Conservation (phyloP, 139 green algal genomes). For the Picochlorum sp. region DNA sequence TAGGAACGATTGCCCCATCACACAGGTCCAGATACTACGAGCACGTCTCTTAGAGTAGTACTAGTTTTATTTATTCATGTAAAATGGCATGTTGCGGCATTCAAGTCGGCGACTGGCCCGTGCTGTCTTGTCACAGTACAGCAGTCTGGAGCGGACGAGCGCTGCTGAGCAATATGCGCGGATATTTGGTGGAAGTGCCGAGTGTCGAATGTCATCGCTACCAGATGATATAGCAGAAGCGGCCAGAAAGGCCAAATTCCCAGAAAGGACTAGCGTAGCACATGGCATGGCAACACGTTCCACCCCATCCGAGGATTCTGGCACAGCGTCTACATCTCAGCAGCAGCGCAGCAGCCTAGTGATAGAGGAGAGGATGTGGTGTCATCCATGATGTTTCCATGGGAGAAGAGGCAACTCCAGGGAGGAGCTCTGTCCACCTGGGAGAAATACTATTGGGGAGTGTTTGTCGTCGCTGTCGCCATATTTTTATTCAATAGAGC, state of each 20-base stretch:
- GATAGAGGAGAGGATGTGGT: background rate
- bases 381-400: constrained; percentile 46
- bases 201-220: background rate
- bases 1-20: constrained; percentile 57
- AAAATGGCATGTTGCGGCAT: background rate
- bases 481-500: constrained; percentile 40
- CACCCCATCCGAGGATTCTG: background rate
- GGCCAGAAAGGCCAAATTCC: constrained; percentile 1
- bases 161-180: no score
- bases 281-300: background rate
- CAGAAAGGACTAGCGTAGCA: background rate
- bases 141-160: no score
- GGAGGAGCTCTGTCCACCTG: constrained; percentile 46
- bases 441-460: constrained; percentile 73
- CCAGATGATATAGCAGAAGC: constrained; percentile 21
- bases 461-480: constrained; percentile 45
- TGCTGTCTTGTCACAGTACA: no score
- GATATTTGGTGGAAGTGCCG: no score
- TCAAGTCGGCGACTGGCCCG: background rate
- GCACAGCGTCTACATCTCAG: background rate
- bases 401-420: constrained; percentile 51
- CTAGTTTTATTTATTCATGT: background rate
- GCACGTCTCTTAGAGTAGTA: constrained; percentile 20
- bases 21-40: constrained; percentile 58
- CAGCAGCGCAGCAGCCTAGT: background rate